Evolutionary conservation across 768 basidiomycete genomes (phyloP).

Genomic region (Epithele typhae): DNA sequence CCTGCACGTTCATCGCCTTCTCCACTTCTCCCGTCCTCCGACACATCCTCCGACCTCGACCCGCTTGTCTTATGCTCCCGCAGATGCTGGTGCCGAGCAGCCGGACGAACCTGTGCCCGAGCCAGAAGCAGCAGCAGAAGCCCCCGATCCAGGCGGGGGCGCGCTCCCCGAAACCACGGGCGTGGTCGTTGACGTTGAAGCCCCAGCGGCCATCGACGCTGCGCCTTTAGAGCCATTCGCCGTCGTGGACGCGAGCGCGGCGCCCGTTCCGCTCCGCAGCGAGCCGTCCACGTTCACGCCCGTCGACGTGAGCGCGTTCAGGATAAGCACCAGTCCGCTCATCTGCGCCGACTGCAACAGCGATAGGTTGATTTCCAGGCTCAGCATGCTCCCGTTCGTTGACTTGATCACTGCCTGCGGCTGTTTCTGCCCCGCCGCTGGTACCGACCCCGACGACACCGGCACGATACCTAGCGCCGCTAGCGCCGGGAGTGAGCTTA

Average conservation of each 20-base stretch:
- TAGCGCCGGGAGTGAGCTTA: conserved; percentile 50
- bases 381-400: conserved; percentile 62
- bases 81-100: no score
- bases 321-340: conserved; percentile 65
- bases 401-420: conserved; percentile 69
- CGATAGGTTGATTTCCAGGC: conserved; percentile 75
- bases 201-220: background rate
- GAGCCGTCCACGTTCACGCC: conserved; percentile 20
- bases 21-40: background rate
- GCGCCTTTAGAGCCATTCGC: conserved; percentile 1
- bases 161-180: background rate
- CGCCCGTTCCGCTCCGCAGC: background rate
- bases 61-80: no score
- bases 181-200: background rate
- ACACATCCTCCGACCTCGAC: background rate
- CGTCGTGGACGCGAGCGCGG: background rate
- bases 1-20: background rate
- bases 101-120: no score
- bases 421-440: conserved; percentile 51
- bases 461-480: conserved; percentile 73
- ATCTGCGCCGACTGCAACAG: conserved; percentile 71
- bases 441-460: conserved; percentile 51
- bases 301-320: conserved; percentile 67
- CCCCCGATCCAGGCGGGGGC: no score
- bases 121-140: no score